Base-by-base conservation (phyloP, 306 rosid genomes). In the Glycine soja region DNA sequence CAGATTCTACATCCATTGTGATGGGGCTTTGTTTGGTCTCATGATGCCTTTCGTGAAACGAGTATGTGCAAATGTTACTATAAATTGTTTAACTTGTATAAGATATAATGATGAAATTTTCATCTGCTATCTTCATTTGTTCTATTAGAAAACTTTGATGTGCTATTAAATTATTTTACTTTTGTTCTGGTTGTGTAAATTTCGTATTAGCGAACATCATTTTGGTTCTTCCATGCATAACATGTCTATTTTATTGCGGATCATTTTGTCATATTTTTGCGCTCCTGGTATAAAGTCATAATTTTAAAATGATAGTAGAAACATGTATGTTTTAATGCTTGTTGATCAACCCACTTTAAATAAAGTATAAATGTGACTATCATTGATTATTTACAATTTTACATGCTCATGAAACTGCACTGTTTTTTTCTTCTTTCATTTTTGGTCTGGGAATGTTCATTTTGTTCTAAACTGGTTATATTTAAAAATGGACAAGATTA, bases 11-110 rank as follows among this genome's bases (percentile, higher is more conserved):
- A 84, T 89, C 81, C 92, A 89, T 53, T 83, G 85, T 74, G 90
- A 89, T 16, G 90, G 92, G 61, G 88, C 92, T 62, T 78, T 89
- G 80, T 89, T 89, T 89, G 92, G 92, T 76, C 92, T 89, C 79
- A 86, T 89, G 92, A 89, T 89, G 92, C 92, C 90, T 73, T 89
- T 89, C 9, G 90, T 89, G 76, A 89, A 89, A 80, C 78, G 57
- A 36, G 90, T 84, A 81, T 84, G 92, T 82, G 45, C 45, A 48
- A 56, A 45, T 75, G 43, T 72, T 66, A 50, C 48, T 16, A 8
- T 24, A 24, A 24, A 24, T 24, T 24, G 30, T 24, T 24, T 24
- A 24, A 24, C 30, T 24, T 24, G 30, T 24, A 24, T 24, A 2
- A 24, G 30, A 24, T 24, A 24, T 13, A 65, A n/a, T 7, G 43